Percentiles rank a stretch among this genome's conserved stretches.
phyloP scores from a whole-genome alignment of 352 stramenopile species.

The Globisporangium cederbergense region DNA sequence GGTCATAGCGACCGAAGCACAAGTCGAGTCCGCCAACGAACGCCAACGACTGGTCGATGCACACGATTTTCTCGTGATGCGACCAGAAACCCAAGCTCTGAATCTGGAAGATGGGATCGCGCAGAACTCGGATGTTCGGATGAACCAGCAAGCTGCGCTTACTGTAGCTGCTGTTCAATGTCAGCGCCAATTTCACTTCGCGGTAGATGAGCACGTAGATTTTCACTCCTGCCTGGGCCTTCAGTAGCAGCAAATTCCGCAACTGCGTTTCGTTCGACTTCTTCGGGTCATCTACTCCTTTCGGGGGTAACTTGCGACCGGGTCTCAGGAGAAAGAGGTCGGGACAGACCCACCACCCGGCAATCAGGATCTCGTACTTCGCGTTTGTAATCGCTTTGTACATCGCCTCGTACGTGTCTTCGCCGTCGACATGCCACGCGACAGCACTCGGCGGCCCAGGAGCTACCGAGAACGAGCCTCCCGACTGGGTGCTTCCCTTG shows the following conservation, averaged over 20 bases:
- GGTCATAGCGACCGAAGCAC: slow-evolving; percentile 88
- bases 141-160: slow-evolving; percentile 78
- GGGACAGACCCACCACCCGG: slow-evolving; percentile 88
- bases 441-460: slow-evolving; percentile 50
- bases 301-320: slow-evolving; percentile 44
- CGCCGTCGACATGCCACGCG: slow-evolving; percentile 83
- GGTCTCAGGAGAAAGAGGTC: slow-evolving; percentile 81
- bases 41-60: slow-evolving; percentile 82
- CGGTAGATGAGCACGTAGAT: slow-evolving; percentile 92
- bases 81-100: slow-evolving; percentile 90
- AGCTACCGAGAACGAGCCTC: slow-evolving; percentile 44
- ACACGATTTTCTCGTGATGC: slow-evolving; percentile 93
- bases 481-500: slow-evolving; percentile 63
- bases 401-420: slow-evolving; percentile 86
- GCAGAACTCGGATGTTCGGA: slow-evolving; percentile 86
- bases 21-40: slow-evolving; percentile 87
- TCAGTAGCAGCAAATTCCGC: slow-evolving; percentile 72
- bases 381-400: slow-evolving; percentile 82
- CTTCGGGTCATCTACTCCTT: slow-evolving; percentile 36
- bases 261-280: slow-evolving; percentile 68
- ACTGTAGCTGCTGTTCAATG: slow-evolving; percentile 85
- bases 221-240: slow-evolving; percentile 78
- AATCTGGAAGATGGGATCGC: slow-evolving; percentile 90
- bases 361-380: slow-evolving; percentile 89
- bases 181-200: slow-evolving; percentile 86